A percentile compares a stretch with the other conserved stretches of the same genome.
These are phyloP conservation scores for Termitomyces sp. DNA, from an alignment of 768 basidiomycete genomes.

Conservation along the genomic window DNA sequence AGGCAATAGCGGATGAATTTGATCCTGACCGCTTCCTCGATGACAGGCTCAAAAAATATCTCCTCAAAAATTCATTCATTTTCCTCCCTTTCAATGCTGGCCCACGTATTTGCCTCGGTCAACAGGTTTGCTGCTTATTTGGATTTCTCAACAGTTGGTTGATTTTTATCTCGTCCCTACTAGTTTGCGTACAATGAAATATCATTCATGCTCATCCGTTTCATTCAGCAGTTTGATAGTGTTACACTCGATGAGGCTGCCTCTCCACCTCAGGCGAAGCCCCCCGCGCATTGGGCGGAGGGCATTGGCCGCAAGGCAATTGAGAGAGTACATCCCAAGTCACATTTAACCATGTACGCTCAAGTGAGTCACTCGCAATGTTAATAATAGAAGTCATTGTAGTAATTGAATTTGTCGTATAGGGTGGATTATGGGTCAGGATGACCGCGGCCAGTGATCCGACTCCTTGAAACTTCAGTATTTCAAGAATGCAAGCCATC, in stretches of 20 bases:
- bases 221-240: conserved; percentile 50
- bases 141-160: not conserved
- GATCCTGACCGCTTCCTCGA: conserved; percentile 72
- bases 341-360: conserved; percentile 51
- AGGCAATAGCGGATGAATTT: conserved; percentile 49
- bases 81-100: conserved; percentile 65
- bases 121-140: conserved; percentile 30
- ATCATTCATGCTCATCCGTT: conserved; percentile 57
- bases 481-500: too few relatives aligned
- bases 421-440: not conserved
- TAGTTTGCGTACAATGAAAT: conserved; percentile 57
- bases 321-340: conserved; percentile 39
- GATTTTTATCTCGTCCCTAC: not conserved
- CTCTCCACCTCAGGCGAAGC: conserved; percentile 36
- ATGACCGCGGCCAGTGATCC: not conserved
- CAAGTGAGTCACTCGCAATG: conserved; percentile 24
- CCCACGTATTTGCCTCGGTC: conserved; percentile 55
- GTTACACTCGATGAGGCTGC: conserved; percentile 42
- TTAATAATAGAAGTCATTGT: too few relatives aligned
- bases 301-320: conserved; percentile 38
- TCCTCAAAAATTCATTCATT: conserved; percentile 55
- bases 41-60: conserved; percentile 50
- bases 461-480: not conserved
- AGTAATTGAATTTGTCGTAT: too few relatives aligned
- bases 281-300: conserved; percentile 41